Evolutionary conservation across 139 green algal species (phyloP).

Genomic region (Dunaliella sp.): DNA sequence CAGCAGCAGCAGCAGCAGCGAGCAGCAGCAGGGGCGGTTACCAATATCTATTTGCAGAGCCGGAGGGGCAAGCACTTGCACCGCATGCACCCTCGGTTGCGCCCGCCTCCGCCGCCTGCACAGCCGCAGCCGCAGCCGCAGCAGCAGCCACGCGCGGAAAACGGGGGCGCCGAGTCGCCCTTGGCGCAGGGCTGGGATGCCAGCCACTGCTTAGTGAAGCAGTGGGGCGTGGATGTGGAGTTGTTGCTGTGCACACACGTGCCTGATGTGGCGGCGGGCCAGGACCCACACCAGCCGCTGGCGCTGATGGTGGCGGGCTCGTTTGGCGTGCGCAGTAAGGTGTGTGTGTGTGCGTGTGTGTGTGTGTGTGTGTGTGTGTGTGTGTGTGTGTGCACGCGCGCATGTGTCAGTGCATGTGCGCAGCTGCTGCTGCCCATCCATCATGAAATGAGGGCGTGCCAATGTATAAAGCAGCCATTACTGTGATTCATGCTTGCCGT

Average conservation of each 20-base stretch:
- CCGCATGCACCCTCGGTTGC: neutral
- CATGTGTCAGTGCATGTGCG: too few relatives aligned
- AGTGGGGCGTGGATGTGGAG: neutral
- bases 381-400: too few relatives aligned
- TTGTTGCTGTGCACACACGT: neutral
- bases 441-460: too few relatives aligned
- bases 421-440: too few relatives aligned
- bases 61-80: neutral
- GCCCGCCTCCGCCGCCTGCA: too few relatives aligned
- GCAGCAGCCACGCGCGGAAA: neutral
- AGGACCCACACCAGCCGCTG: neutral
- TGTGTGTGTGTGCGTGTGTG: neutral
- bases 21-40: neutral
- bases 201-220: neutral
- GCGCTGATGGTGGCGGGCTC: neutral
- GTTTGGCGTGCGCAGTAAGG: neutral
- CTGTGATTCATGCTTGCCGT: too few relatives aligned
- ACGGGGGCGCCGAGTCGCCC: neutral
- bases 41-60: neutral
- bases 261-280: neutral
- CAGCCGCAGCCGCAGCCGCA: neutral
- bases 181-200: neutral
- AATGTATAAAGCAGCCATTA: too few relatives aligned
- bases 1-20: neutral
- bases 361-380: too few relatives aligned